Base-by-base conservation (phyloP, 2,329 filamentous ascomycete genomes). In the Colletotrichum orbiculare region DNA sequence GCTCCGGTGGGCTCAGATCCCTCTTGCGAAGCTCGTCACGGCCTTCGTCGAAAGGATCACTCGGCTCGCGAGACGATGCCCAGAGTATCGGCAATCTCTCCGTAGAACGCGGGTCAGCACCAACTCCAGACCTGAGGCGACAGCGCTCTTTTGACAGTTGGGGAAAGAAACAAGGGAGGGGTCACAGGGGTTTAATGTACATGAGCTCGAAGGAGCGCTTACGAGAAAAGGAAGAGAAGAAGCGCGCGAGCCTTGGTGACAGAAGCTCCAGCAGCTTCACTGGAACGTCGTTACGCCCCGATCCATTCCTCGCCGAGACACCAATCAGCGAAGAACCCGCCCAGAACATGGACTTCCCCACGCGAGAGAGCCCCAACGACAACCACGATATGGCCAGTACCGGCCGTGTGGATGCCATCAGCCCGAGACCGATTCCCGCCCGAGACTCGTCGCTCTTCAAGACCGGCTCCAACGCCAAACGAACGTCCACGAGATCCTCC, bases 141-240 rank as follows among this genome's bases (percentile, higher is more conserved):
- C 81, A 85, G 71, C 78, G 80, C 46, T 89, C 87, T 2, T 80
- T 83, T 67, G 88, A 90, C 70, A 89, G 86, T 73, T 90, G 87
- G 87, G 84, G 85, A 17, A 85, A 80, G 73, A 89, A 87, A 72
- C 78, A 83, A 45, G 75, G 76, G 3, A 82, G 87, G 35, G 79
- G 79, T 61, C 76, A 85, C 67, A 87, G 85, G 73, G 85, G 88
- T 3, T 77, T 92, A 71, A 88, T 89, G 85, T 91, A 92, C 72
- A 92, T 91, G 89, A 89, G 85, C 77, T 92, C 90, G 49, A 89
- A 86, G 72, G 90, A 93, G 74, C 83, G 84, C 37, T 77, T 92
- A 49, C 83, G 85, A 49, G 87, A 88, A 55, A 88, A 83, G 68
- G 89, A 91, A 67, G 88, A 91, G 68, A 85, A 85, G 69, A 90